Evolutionary conservation across 331 rosid genomes (phyloP).

Genomic region (Telfairia occidentalis): DNA sequence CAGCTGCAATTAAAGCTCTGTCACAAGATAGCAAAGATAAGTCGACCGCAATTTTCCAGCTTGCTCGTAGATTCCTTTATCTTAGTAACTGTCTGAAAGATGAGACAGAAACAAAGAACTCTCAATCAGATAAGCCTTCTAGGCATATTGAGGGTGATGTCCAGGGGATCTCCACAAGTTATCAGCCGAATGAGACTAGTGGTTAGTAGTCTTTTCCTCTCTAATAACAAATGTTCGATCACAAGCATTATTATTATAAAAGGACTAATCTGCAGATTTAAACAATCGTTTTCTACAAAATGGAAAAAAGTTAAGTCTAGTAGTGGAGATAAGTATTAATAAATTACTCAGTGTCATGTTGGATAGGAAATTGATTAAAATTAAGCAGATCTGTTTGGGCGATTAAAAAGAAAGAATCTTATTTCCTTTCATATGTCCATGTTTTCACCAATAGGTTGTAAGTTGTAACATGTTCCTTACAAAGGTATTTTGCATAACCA

Average conservation of each 20-base stretch:
- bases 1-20: constrained; percentile 67
- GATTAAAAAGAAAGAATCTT: background rate
- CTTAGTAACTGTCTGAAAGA: constrained; percentile 32
- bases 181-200: constrained; percentile 27
- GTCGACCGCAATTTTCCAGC: constrained; percentile 44
- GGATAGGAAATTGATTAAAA: background rate
- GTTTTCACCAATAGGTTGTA: background rate
- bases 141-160: constrained; percentile 21
- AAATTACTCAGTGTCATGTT: background rate
- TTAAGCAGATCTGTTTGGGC: background rate
- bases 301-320: background rate
- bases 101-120: constrained; percentile 25
- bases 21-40: constrained; percentile 58
- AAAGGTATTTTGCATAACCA: constrained; percentile 18
- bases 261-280: background rate
- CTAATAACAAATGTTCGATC: background rate
- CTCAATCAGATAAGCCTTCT: constrained; percentile 21
- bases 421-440: background rate
- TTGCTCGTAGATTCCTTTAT: constrained; percentile 48
- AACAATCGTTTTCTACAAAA: background rate
- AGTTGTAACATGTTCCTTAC: constrained; percentile 10
- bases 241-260: background rate
- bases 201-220: constrained; percentile 21
- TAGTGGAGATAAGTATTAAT: background rate
- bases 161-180: constrained; percentile 22